Evolutionary conservation across 192 early-diverging fungal species (phyloP).

Genomic region (Cetraspora pellucida): DNA sequence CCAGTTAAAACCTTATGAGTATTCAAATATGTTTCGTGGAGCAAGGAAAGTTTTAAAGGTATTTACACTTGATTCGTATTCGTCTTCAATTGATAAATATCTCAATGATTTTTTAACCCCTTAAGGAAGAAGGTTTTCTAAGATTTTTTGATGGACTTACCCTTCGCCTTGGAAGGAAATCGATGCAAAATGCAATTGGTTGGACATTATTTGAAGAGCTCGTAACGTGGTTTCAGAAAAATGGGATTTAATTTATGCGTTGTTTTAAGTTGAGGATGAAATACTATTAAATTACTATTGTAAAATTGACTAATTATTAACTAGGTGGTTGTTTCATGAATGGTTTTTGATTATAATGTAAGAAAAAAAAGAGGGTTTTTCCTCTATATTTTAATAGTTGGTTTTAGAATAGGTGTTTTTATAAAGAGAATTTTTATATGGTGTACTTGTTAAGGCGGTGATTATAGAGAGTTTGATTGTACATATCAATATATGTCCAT

Average conservation of each 20-base stretch:
- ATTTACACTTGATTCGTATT: not conserved
- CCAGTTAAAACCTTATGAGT: slow-evolving; percentile 80
- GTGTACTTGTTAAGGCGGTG: no score
- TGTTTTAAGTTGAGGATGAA: not conserved
- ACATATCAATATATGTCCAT: slow-evolving; percentile 50
- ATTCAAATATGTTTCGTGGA: slow-evolving; percentile 54
- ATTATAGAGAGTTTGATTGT: no score
- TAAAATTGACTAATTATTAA: no score
- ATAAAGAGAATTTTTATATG: no score
- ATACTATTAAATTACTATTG: no score
- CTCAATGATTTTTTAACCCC: slow-evolving; percentile 9
- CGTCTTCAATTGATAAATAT: not conserved
- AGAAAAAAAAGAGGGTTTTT: no score
- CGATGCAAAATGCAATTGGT: slow-evolving; percentile 80
- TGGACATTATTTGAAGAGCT: slow-evolving; percentile 94
- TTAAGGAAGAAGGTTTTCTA: slow-evolving; percentile 70
- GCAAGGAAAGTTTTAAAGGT: slow-evolving; percentile 54
- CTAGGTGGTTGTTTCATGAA: no score
- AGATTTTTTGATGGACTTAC: slow-evolving; percentile 86
- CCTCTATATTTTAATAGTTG: no score
- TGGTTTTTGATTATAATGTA: no score
- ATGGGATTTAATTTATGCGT: not conserved
- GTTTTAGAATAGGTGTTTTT: no score
- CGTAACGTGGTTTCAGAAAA: slow-evolving; percentile 47
- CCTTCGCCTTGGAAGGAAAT: slow-evolving; percentile 81